Evolutionary conservation across 116 monocot species (phyloP).

Genomic region (Papilionanthe hybrid): DNA sequence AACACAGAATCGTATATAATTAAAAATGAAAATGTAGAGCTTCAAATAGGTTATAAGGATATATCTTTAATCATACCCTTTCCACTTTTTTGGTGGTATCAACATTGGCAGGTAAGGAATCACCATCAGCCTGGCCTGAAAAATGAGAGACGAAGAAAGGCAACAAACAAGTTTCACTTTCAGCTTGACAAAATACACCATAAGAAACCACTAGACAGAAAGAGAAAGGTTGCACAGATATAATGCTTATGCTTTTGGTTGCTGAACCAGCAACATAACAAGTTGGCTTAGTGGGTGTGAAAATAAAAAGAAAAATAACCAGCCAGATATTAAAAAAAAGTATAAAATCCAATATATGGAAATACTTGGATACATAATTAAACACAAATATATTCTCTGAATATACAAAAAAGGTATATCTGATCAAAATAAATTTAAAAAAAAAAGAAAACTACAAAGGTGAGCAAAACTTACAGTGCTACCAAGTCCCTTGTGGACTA

Average conservation of each 20-base stretch:
- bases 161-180: not conserved
- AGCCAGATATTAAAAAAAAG: no score
- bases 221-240: not conserved
- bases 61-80: constrained; percentile 46
- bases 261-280: not conserved
- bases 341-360: no score
- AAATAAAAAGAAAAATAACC: no score
- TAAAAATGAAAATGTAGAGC: not conserved
- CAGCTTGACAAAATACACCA: not conserved
- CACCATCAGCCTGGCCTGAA: constrained; percentile 75
- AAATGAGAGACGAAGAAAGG: not conserved
- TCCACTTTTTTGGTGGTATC: constrained; percentile 77
- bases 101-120: constrained; percentile 94
- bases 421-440: not conserved
- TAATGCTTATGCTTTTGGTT: not conserved
- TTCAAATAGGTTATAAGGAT: not conserved
- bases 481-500: constrained; percentile 74
- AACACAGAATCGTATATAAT: not conserved
- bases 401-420: not conserved
- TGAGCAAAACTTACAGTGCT: constrained; percentile 56
- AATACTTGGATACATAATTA: not conserved
- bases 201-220: not conserved
- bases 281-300: not conserved
- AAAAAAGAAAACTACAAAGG: not conserved
- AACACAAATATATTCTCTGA: not conserved